A percentile compares a stretch with the other conserved stretches of the same genome.
phyloP scores from a whole-genome alignment of 768 basidiomycete genomes.

The Hypholoma sublateritium region DNA sequence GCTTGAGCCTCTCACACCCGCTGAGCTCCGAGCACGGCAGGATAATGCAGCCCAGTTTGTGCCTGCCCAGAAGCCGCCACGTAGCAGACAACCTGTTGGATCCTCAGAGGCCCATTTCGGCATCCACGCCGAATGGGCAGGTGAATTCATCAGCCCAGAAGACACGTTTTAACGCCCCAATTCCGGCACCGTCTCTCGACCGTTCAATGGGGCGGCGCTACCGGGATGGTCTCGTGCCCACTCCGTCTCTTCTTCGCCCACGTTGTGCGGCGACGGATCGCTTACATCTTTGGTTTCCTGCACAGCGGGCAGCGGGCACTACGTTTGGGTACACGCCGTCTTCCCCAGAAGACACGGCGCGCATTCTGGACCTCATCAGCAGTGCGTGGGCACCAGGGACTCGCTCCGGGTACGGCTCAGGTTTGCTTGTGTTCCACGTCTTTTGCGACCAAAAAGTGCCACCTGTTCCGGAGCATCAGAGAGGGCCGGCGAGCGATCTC shows the following conservation, averaged over 20 bases:
- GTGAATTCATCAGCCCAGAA: too few relatives aligned
- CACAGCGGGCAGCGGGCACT: too few relatives aligned
- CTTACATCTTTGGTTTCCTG: too few relatives aligned
- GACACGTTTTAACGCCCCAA: not conserved
- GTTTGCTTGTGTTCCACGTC: constrained; percentile 36
- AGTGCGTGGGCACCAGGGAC: constrained; percentile 31
- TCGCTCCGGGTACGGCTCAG: constrained; percentile 31
- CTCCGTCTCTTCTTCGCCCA: constrained; percentile 12
- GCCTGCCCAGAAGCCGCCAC: constrained; percentile 15
- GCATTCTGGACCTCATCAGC: constrained; percentile 23
- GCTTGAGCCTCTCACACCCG: constrained; percentile 8
- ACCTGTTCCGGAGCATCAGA: constrained; percentile 27
- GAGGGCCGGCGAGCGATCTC: constrained; percentile 25
- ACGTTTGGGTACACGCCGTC: too few relatives aligned
- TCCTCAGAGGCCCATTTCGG: not conserved
- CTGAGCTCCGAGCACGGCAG: constrained; percentile 5
- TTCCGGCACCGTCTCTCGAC: constrained; percentile 25
- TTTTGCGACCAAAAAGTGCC: constrained; percentile 31
- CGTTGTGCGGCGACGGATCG: too few relatives aligned
- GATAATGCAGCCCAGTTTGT: constrained; percentile 2
- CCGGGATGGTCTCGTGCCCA: not conserved
- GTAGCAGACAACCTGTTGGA: not conserved
- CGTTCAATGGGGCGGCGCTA: not conserved
- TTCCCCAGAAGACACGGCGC: not conserved
- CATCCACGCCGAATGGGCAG: too few relatives aligned